These are phyloP conservation scores for Botrytis medusae DNA, from an alignment of 2,329 filamentous ascomycete genomes.

Conservation along the genomic window DNA sequence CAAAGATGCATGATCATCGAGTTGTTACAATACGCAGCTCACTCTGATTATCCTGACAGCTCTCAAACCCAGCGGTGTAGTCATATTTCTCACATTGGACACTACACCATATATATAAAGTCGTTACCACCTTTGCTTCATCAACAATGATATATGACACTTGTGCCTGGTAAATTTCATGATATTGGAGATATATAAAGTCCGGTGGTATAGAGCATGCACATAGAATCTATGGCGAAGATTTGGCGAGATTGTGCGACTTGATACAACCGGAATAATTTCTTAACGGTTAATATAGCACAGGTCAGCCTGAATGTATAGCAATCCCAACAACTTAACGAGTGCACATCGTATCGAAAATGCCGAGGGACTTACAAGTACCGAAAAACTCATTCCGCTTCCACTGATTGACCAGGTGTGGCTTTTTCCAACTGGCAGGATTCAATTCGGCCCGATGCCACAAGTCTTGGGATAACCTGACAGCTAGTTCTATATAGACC, in stretches of 20 bases:
- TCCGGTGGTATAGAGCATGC: not conserved
- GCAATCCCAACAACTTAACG: not conserved
- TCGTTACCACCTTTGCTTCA: not conserved
- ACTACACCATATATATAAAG: not conserved
- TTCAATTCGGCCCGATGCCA: not conserved
- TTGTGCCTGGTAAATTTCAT: not conserved
- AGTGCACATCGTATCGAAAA: not conserved
- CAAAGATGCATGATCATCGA: not conserved
- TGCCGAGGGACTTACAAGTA: not conserved
- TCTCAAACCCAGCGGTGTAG: not conserved
- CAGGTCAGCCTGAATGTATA: not conserved
- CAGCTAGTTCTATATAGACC: not conserved
- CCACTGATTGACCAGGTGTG: not conserved
- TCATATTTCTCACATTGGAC: not conserved
- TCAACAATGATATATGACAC: accelerated
- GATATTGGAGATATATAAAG: not conserved
- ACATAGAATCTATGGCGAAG: not conserved
- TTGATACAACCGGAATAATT: not conserved
- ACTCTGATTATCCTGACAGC: too few relatives aligned
- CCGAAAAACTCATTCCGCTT: not conserved
- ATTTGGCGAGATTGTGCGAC: not conserved
- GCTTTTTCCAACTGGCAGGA: not conserved
- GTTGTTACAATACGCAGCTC: too few relatives aligned
- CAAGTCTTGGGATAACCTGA: not conserved
- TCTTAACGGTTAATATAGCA: not conserved